Evolutionary conservation across 2,329 filamentous ascomycete species (phyloP).

Genomic region (Chaetomium olivaceum): DNA sequence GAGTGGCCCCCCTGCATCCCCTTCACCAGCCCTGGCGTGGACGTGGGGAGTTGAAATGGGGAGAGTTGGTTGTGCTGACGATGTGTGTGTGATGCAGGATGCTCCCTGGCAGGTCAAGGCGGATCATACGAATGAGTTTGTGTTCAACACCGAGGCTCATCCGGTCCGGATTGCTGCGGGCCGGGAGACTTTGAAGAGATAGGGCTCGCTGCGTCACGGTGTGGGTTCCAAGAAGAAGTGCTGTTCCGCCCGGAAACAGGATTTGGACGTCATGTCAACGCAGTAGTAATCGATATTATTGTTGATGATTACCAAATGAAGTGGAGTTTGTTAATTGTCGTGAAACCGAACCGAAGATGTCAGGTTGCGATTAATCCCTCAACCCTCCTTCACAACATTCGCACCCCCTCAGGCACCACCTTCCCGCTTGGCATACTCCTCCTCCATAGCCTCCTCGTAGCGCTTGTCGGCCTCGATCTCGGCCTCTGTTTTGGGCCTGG

Average conservation of each 20-base stretch:
- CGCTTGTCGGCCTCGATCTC: slow-evolving; percentile 51
- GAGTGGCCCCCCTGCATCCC: slow-evolving; percentile 21
- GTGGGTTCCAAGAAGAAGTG: background rate
- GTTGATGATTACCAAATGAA: background rate
- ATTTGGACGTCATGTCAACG: background rate
- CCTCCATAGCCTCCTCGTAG: slow-evolving; percentile 57
- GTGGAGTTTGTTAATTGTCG: background rate
- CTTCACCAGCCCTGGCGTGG: too few relatives aligned
- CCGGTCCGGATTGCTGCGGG: slow-evolving; percentile 39
- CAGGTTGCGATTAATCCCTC: background rate
- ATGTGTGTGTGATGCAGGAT: slow-evolving; percentile 44
- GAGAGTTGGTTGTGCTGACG: slow-evolving; percentile 20
- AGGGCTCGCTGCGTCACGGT: background rate
- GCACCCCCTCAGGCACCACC: slow-evolving; percentile 46
- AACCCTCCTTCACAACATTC: background rate
- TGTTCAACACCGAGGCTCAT: slow-evolving; percentile 54
- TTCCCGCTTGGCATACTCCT: slow-evolving; percentile 57
- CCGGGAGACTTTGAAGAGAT: background rate
- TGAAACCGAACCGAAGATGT: background rate
- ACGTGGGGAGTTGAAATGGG: background rate
- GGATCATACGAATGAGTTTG: slow-evolving; percentile 48
- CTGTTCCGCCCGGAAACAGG: background rate
- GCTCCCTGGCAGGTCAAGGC: slow-evolving; percentile 53
- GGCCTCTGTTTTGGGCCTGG: slow-evolving; percentile 50
- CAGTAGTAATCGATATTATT: background rate